phyloP scores from a whole-genome alignment of 2,329 filamentous ascomycete genomes.

The Chaetoscypha palmicola region DNA sequence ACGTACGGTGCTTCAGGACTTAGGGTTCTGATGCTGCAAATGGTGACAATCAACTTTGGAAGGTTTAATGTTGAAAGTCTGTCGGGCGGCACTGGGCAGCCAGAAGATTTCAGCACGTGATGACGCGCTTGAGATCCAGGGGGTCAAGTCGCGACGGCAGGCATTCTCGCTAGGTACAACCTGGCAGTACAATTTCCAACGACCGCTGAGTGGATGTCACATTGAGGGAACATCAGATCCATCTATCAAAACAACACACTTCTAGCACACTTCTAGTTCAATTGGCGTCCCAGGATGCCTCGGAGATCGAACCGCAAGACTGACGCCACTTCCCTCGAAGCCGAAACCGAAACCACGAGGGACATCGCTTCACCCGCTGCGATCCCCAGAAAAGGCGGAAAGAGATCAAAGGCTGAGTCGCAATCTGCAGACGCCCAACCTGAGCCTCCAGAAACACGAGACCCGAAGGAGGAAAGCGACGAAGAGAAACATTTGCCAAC shows the following conservation, averaged over 20 bases:
- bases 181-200: no score
- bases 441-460: not conserved
- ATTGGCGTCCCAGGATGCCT: constrained; percentile 20
- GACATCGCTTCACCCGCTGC: not conserved
- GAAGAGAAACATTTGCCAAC: not conserved
- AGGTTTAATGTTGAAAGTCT: no score
- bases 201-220: constrained; percentile 3
- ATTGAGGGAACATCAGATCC: not conserved
- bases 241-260: not conserved
- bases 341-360: constrained; percentile 4
- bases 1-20: no score
- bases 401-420: not conserved
- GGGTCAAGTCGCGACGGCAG: no score
- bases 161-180: no score
- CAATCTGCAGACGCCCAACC: not conserved
- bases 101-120: no score
- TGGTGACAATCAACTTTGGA: no score
- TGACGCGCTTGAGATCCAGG: no score
- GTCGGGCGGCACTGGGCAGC: no score
- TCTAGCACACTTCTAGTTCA: no score
- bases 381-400: constrained; percentile 15
- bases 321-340: constrained; percentile 4
- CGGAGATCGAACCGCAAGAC: constrained; percentile 21
- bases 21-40: no score
- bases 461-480: not conserved